Percentiles rank a stretch among this genome's conserved stretches.
Evolutionary conservation across 768 basidiomycete species (phyloP).

Genomic region (Candolleomyces eurysporus): DNA sequence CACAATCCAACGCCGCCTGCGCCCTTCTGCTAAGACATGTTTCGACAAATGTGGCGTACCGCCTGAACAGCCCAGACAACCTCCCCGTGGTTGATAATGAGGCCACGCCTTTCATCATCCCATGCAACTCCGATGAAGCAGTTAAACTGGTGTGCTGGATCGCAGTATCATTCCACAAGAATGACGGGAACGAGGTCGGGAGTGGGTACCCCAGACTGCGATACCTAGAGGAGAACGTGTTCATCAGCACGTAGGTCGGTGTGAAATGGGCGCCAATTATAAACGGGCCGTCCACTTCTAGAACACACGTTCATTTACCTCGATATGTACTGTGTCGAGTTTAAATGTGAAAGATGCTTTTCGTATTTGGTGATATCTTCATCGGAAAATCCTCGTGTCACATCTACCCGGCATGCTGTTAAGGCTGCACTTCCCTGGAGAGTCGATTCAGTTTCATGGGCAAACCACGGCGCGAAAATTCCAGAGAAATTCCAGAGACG

Average conservation of each 20-base stretch:
- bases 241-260: not conserved
- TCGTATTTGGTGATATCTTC: slow-evolving; percentile 34
- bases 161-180: not conserved
- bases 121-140: not conserved
- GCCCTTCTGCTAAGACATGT: slow-evolving; percentile 38
- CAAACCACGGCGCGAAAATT: not conserved
- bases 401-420: slow-evolving; percentile 35
- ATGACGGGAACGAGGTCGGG: slow-evolving; percentile 8
- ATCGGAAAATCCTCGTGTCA: slow-evolving; percentile 57
- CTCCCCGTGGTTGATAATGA: slow-evolving; percentile 15
- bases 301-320: slow-evolving; percentile 30
- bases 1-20: slow-evolving; percentile 28
- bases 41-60: slow-evolving; percentile 53
- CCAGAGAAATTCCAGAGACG: not conserved
- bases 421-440: not conserved
- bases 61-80: slow-evolving; percentile 40
- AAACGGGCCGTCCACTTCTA: not conserved
- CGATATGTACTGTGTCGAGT: slow-evolving; percentile 26
- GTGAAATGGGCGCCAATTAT: not conserved
- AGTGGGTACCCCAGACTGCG: not conserved
- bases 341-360: slow-evolving; percentile 28
- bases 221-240: not conserved
- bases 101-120: not conserved
- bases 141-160: not conserved
- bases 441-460: not conserved